A percentile compares a stretch with the other conserved stretches of the same genome.
Conservation (phyloP, 2,329 filamentous ascomycete genomes). For the Colletotrichum sp. region DNA sequence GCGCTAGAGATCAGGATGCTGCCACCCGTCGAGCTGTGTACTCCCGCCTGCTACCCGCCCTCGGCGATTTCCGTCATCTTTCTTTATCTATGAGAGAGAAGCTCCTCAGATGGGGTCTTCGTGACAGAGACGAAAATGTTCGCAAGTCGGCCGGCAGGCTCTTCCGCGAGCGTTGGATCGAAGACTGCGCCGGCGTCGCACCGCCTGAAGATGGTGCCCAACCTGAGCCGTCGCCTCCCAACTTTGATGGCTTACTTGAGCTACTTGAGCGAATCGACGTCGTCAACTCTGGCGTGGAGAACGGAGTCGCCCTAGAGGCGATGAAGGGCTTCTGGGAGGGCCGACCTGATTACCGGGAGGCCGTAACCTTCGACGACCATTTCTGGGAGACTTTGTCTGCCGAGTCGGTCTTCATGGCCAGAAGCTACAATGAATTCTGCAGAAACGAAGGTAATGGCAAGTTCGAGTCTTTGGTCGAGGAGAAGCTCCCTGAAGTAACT, state of each 20-base stretch:
- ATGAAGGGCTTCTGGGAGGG: slow-evolving; percentile 98
- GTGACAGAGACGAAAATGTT: slow-evolving; percentile 93
- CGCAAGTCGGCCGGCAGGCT: slow-evolving; percentile 88
- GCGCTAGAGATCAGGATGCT: slow-evolving; percentile 87
- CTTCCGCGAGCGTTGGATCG: slow-evolving; percentile 97
- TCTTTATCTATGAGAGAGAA: slow-evolving; percentile 96
- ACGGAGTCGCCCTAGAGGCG: slow-evolving; percentile 88
- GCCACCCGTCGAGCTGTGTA: slow-evolving; percentile 87
- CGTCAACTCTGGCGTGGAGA: slow-evolving; percentile 86
- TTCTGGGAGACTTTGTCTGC: slow-evolving; percentile 85
- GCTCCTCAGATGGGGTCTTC: slow-evolving; percentile 89
- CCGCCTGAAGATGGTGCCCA: slow-evolving; percentile 64
- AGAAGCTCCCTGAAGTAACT: slow-evolving; percentile 94
- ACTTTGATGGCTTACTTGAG: slow-evolving; percentile 84
- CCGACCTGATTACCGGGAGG: slow-evolving; percentile 80
- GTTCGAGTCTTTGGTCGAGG: slow-evolving; percentile 79
- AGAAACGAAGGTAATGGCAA: slow-evolving; percentile 75
- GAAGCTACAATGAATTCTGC: slow-evolving; percentile 95
- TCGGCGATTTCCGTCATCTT: slow-evolving; percentile 93
- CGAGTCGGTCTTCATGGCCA: slow-evolving; percentile 87
- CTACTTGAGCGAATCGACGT: slow-evolving; percentile 94
- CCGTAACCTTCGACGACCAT: slow-evolving; percentile 71
- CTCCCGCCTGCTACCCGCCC: slow-evolving; percentile 80
- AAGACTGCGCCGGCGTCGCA: slow-evolving; percentile 80
- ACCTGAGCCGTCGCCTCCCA: slow-evolving; percentile 67